phyloP scores from a whole-genome alignment of 345 rosid genomes.

The Salix exigua region DNA sequence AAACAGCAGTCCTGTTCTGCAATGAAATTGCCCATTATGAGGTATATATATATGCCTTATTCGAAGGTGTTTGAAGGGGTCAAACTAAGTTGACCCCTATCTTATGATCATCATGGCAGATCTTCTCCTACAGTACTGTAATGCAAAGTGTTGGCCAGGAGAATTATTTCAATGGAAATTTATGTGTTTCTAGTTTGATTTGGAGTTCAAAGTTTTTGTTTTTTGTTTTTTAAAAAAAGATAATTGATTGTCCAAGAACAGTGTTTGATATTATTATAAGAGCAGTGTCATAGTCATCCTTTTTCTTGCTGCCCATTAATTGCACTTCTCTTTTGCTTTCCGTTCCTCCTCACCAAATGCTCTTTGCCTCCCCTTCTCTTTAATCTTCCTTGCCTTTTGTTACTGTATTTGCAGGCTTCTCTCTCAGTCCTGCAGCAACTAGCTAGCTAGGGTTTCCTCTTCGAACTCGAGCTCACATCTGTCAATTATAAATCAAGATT shows the following conservation, averaged over 20 bases:
- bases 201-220: background rate
- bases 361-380: conserved; percentile 31
- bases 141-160: background rate
- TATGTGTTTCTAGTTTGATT: too few relatives aligned
- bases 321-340: conserved; percentile 39
- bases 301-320: conserved; percentile 28
- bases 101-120: background rate
- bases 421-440: conserved; percentile 28
- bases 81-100: background rate
- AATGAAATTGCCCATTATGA: too few relatives aligned
- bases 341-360: conserved; percentile 31
- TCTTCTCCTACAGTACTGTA: background rate
- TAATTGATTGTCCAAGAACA: conserved; percentile 4
- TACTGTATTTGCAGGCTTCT: conserved; percentile 32
- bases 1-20: too few relatives aligned
- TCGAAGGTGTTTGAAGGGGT: background rate
- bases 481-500: background rate
- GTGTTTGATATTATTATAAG: conserved; percentile 17
- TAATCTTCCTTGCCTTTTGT: conserved; percentile 11
- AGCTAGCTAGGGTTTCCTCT: conserved; percentile 39
- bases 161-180: too few relatives aligned
- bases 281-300: conserved; percentile 20
- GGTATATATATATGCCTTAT: too few relatives aligned
- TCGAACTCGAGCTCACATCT: conserved; percentile 18
- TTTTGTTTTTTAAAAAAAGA: background rate